Conservation (phyloP, 1,139 yeast genomes). For the Meyerozyma guilliermondii region DNA sequence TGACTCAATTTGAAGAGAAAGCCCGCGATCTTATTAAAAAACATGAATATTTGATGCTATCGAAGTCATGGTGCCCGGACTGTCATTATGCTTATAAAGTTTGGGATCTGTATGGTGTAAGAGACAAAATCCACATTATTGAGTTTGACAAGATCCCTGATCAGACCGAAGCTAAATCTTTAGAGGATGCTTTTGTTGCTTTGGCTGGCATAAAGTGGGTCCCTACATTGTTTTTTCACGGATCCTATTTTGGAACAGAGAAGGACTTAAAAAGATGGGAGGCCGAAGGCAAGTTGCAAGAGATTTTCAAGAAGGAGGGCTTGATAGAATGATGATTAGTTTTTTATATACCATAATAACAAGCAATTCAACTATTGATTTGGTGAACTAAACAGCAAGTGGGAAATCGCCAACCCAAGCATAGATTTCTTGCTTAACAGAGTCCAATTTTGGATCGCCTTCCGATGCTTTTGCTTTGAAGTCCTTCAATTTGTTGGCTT, state of each 20-base stretch:
- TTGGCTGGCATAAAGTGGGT: slow-evolving; percentile 66
- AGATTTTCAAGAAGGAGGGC: slow-evolving; percentile 24
- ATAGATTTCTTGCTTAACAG: slow-evolving; percentile 73
- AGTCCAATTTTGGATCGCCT: slow-evolving; percentile 58
- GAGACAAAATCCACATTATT: slow-evolving; percentile 44
- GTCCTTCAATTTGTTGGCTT: slow-evolving; percentile 90
- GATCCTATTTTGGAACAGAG: slow-evolving; percentile 59
- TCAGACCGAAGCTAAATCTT: slow-evolving; percentile 45
- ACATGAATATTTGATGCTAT: slow-evolving; percentile 51
- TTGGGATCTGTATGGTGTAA: slow-evolving; percentile 48
- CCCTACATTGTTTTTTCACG: slow-evolving; percentile 64
- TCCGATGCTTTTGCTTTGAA: slow-evolving; percentile 77
- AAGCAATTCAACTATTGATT: neutral
- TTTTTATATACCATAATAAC: neutral
- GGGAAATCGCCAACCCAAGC: slow-evolving; percentile 95
- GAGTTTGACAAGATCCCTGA: slow-evolving; percentile 57
- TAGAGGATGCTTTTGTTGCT: slow-evolving; percentile 57
- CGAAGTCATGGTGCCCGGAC: slow-evolving; percentile 78
- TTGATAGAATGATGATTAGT: neutral
- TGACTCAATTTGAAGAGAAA: slow-evolving; percentile 14
- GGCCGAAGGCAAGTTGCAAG: slow-evolving; percentile 35
- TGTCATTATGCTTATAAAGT: slow-evolving; percentile 57
- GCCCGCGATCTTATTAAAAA: slow-evolving; percentile 43
- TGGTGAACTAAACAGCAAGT: slow-evolving; percentile 57
- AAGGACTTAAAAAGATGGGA: slow-evolving; percentile 44